phyloP scores from a whole-genome alignment of 2,329 filamentous ascomycete genomes.

The Nigrospora sphaerica region DNA sequence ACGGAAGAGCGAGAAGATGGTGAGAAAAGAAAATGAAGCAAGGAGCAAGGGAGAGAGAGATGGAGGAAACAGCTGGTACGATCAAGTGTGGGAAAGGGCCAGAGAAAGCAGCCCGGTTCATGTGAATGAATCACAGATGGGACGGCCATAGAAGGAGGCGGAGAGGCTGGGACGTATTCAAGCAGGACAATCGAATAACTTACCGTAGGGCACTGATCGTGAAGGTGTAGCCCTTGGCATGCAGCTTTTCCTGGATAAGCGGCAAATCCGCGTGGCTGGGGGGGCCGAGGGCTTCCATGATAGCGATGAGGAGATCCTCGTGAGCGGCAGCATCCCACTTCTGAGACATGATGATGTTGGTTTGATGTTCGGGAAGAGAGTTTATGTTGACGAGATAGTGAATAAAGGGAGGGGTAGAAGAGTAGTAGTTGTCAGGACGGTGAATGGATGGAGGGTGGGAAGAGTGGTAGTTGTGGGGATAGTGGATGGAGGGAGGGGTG shows the following conservation, averaged over 20 bases:
- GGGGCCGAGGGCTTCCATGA: slow-evolving; percentile 30
- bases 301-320: slow-evolving; percentile 33
- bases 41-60: not conserved
- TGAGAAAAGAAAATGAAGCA: not conserved
- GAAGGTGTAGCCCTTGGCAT: slow-evolving; percentile 17
- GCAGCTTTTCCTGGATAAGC: slow-evolving; percentile 14
- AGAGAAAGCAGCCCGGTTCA: not conserved
- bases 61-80: not conserved
- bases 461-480: not conserved
- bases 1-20: too few relatives aligned
- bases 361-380: not conserved
- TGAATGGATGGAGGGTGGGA: too few relatives aligned
- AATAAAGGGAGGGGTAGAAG: too few relatives aligned
- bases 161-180: not conserved
- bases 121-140: not conserved
- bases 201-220: slow-evolving; percentile 17
- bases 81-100: not conserved
- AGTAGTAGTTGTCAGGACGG: not conserved
- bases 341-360: slow-evolving; percentile 5
- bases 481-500: not conserved
- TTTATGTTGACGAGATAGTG: not conserved
- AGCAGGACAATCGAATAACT: not conserved
- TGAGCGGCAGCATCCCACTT: slow-evolving; percentile 35
- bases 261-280: slow-evolving; percentile 22
- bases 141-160: too few relatives aligned